Conservation (phyloP, 495 filamentous ascomycete species). For the Penicillium angulare region DNA sequence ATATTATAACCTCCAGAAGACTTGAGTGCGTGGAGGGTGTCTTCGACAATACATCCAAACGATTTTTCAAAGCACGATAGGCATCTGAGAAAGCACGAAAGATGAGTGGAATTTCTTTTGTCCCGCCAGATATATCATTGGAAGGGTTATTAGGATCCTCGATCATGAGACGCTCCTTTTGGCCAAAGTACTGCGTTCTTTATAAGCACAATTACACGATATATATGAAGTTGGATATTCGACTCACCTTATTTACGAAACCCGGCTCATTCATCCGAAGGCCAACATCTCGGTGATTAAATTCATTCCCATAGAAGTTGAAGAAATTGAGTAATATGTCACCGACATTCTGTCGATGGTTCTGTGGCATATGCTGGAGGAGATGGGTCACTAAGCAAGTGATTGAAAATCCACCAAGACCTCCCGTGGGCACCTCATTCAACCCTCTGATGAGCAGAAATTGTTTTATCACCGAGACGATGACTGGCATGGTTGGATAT, state of each 20-base stretch:
- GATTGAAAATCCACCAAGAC: conserved; percentile 91
- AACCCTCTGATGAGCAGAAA: conserved; percentile 83
- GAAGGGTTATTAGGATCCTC: conserved; percentile 80
- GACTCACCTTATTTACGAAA: conserved; percentile 69
- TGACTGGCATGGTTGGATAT: conserved; percentile 77
- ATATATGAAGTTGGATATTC: background rate
- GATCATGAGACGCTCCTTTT: conserved; percentile 63
- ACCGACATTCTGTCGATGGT: conserved; percentile 65
- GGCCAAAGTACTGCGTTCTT: conserved; percentile 16
- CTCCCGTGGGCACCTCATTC: conserved; percentile 86
- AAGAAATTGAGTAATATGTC: conserved; percentile 81
- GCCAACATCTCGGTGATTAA: conserved; percentile 62
- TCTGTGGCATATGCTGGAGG: conserved; percentile 71
- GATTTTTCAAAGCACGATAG: conserved; percentile 50
- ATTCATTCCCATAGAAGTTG: conserved; percentile 79
- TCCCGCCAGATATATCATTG: conserved; percentile 87
- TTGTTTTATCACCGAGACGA: conserved; percentile 88
- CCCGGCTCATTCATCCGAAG: conserved; percentile 73
- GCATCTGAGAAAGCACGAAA: conserved; percentile 63
- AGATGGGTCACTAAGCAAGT: conserved; percentile 90
- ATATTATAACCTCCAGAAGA: conserved; percentile 64
- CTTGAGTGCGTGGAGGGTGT: too few relatives aligned
- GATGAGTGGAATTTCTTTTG: conserved; percentile 61
- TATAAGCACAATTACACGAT: background rate
- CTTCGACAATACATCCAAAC: conserved; percentile 46